Base-by-base conservation (phyloP, 805 yeast species). In the Spencermartinsiella europaea region DNA sequence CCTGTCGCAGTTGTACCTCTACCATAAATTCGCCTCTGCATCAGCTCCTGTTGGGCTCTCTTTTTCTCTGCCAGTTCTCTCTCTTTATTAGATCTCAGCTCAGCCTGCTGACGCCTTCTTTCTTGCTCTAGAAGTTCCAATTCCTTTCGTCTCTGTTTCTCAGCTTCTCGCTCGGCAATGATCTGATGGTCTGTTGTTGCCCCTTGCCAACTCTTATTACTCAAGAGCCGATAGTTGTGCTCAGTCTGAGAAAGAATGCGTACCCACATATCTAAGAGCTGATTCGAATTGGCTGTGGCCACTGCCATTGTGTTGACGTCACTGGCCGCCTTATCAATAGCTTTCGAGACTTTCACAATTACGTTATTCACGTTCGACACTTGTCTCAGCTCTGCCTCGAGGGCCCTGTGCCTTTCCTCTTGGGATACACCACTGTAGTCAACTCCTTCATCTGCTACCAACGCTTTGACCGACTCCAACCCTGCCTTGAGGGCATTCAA, bases 241-340 rank as follows among this genome's bases (percentile, higher is more conserved):
- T 60, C 64, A 2, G 66, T 54, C 39, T 62, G 63, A 12, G 66
- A 62, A 31, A 62, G 42, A 25, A 62, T 59, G 37, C 53, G 47
- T 31, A 59, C 55, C 65, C 65, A 62, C 35, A 51, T 46, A 38
- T 59, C 57, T n/a, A 62, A 51, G 33, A 62, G 44, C 25, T 48
- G 50, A 41, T 62, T 62, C 12, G 62, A 59, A 38, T 59, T 62
- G 25, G 38, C 40, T 3, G 61, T 46, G 21, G 62, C 51, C 2
- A 35, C 21, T 21, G 49, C 45, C 31, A 58, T 56, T 4, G 40
- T 33, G 7, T 48, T 44, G 3, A 56, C 38, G 40, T 56, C 48
- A 16, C 36, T 10, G 19, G 49, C 46, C 1, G 57, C 49, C 22
- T 35, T 40, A 12, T 45, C 45, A 3, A 56, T 34, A 7, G 56